phyloP scores from a whole-genome alignment of 805 yeast species.

The Sugiyamaella qingdaonensis region DNA sequence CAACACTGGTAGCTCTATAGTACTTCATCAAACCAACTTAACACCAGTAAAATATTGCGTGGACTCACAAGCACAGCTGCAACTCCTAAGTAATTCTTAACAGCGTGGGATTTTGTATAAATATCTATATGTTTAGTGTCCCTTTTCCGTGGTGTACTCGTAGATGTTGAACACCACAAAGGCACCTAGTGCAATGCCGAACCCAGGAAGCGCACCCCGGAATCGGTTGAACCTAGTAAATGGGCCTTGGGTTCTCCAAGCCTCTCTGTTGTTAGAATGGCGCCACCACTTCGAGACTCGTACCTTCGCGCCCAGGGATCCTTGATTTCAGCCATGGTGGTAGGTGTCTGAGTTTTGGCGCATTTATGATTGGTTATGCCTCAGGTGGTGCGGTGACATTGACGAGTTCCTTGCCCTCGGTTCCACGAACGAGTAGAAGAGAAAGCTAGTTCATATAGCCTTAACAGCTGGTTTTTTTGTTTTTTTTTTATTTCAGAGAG shows the following conservation, averaged over 20 bases:
- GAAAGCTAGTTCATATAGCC: too few species aligned
- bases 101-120: too few species aligned
- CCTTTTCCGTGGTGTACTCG: constrained; percentile 38
- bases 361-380: neutral
- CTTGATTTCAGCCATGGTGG: constrained; percentile 26
- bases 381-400: neutral
- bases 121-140: neutral
- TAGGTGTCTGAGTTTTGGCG: neutral
- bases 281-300: constrained; percentile 19
- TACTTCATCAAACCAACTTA: too few species aligned
- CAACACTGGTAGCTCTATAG: too few species aligned
- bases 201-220: constrained; percentile 73
- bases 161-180: constrained; percentile 61
- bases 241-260: constrained; percentile 86
- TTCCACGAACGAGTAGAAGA: too few species aligned
- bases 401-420: too few species aligned
- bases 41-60: too few species aligned
- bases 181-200: constrained; percentile 73
- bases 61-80: too few species aligned
- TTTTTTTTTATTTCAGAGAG: too few species aligned
- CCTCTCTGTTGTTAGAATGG: constrained; percentile 51
- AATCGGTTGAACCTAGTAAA: constrained; percentile 68
- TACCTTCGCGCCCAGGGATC: constrained; percentile 52
- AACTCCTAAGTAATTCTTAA: too few species aligned
- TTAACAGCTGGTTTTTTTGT: too few species aligned